Conservation (phyloP, 176 grass and related monocot species). For the Oryza glumipatula region DNA sequence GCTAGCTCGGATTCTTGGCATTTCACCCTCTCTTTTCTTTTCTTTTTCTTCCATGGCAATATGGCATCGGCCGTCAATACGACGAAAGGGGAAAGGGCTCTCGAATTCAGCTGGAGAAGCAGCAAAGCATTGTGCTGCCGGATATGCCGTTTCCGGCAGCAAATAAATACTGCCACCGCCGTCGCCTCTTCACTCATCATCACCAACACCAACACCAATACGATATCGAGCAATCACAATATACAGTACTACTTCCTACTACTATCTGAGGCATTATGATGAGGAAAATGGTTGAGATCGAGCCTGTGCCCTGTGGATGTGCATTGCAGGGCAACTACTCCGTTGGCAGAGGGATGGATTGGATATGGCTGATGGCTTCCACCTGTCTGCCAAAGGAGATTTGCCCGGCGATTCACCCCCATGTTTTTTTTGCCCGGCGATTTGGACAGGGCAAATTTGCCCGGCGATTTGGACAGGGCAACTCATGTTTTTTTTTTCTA, state of each 20-base stretch:
- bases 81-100: background rate
- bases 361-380: background rate
- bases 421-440: too few relatives aligned
- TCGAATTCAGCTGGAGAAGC: slow-evolving; percentile 17
- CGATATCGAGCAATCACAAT: background rate
- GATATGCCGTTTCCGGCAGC: slow-evolving; percentile 40
- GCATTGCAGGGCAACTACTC: slow-evolving; percentile 56
- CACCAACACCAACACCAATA: background rate
- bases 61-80: background rate
- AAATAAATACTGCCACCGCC: slow-evolving; percentile 20
- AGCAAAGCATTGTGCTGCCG: background rate
- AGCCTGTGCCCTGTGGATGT: slow-evolving; percentile 25
- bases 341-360: slow-evolving; percentile 41
- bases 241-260: too few relatives aligned
- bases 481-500: background rate
- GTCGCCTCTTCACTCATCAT: background rate
- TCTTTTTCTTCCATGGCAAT: background rate
- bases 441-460: too few relatives aligned
- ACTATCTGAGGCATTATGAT: too few relatives aligned
- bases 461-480: too few relatives aligned
- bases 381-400: slow-evolving; percentile 49
- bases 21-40: background rate
- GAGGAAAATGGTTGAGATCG: too few relatives aligned
- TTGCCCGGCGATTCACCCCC: slow-evolving; percentile 33
- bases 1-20: background rate